Conservation (phyloP, 495 filamentous ascomycete species). For the Lophiotrema nucula region DNA sequence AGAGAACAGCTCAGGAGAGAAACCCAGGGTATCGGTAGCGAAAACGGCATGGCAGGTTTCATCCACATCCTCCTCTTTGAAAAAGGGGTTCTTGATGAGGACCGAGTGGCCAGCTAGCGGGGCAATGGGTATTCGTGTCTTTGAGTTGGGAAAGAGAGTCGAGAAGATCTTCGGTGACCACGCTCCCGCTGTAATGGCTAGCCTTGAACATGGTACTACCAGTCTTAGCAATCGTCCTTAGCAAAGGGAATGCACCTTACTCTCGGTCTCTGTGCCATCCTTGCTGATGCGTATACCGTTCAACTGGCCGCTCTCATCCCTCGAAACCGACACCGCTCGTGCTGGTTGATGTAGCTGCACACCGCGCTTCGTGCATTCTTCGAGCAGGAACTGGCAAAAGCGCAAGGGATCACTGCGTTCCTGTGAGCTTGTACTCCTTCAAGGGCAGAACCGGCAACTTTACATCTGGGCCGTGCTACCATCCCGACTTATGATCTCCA, state of each 20-base stretch:
- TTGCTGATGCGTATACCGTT: slow-evolving; percentile 49
- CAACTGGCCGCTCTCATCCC: slow-evolving; percentile 48
- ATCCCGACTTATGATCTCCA: slow-evolving; percentile 64
- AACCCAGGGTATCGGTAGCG: slow-evolving; percentile 55
- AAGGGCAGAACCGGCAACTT: slow-evolving; percentile 27
- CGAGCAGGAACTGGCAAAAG: slow-evolving; percentile 64
- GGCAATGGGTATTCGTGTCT: slow-evolving; percentile 52
- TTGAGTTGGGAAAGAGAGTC: slow-evolving; percentile 60
- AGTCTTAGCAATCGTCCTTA: slow-evolving; percentile 1
- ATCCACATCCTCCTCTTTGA: slow-evolving; percentile 43
- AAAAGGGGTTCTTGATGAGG: slow-evolving; percentile 61
- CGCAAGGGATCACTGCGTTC: slow-evolving; percentile 55
- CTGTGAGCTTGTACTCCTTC: slow-evolving; percentile 13
- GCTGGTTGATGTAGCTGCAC: slow-evolving; percentile 67
- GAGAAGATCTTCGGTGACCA: slow-evolving; percentile 66
- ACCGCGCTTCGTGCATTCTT: slow-evolving; percentile 55
- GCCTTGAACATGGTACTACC: slow-evolving; percentile 51
- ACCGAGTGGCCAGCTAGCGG: slow-evolving; percentile 72
- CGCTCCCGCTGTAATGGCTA: slow-evolving; percentile 66
- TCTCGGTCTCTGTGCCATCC: slow-evolving; percentile 51
- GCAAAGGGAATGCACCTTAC: slow-evolving; percentile 9
- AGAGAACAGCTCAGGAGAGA: slow-evolving; percentile 73
- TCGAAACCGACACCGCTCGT: slow-evolving; percentile 52
- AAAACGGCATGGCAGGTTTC: slow-evolving; percentile 68
- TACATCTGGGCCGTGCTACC: slow-evolving; percentile 66